Evolutionary conservation across 192 early-diverging fungal genomes (phyloP), one percentile per base, ranked within the genome.

Genomic region (Mortierella hygrophila): DNA sequence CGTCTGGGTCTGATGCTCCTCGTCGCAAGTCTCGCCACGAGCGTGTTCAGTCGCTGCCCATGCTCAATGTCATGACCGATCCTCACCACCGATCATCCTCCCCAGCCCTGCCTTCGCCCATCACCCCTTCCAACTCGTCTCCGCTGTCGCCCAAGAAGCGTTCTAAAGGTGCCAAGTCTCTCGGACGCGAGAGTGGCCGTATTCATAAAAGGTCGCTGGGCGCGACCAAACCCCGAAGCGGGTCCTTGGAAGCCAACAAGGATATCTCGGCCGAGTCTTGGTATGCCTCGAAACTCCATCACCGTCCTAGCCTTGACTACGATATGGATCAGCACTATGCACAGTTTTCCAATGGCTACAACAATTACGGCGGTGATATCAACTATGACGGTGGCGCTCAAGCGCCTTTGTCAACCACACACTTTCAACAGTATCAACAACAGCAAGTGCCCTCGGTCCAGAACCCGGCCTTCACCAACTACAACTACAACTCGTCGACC

Each of bases 241-340:
- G 83, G 21, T 85, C 83, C 0, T 54, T 85, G 37, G 83, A 77
- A 29, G 29, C 69, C 68, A 46, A 47, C 20, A 29, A 41, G 20
- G 47, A 60, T 11, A 68, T 44, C 8, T 38, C 60, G 0, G 23
- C 49, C 4, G 84, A 86, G 54, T 77, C 84, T 0, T 86, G 79
- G 79, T 86, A 86, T 65, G 79, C 79, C 4, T 86, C 84, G 65
- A 86, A 78, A 35, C 65, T 86, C 47, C 84, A 86, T 70, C 84
- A 86, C 63, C 79, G 84, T 21, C 68, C 84, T 3, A 86, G 84
- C 42, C 78, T 86, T 20, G 84, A 86, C 52, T 86, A 52, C 70
- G 78, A 79, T 42, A 57, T 85, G 32, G 83, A 85, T 10, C 78
- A 76, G 35, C 69, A 76, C 37, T 65, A 15, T 32, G 49, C 73